Evolutionary conservation across 768 basidiomycete species (phyloP).

Genomic region (Mycena amicta): DNA sequence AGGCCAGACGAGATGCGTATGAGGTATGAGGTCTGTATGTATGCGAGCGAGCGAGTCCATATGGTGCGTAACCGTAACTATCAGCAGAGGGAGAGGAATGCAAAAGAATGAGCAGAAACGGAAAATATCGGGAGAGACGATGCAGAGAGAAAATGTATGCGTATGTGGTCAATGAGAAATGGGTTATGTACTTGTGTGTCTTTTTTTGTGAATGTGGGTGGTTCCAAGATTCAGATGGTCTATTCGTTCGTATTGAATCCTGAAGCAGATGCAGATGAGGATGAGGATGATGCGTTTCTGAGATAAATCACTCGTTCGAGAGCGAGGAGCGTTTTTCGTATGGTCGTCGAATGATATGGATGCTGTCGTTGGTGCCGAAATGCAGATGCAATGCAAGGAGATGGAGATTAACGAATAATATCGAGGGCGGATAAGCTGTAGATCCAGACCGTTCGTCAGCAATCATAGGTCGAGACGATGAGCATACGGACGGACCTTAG

Average conservation of each 20-base stretch:
- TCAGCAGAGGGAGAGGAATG: no score
- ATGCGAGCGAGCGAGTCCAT: no score
- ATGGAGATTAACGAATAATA: constrained; percentile 2
- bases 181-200: background rate
- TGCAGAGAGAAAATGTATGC: background rate
- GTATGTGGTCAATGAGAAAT: background rate
- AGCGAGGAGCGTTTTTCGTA: background rate
- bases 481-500: constrained; percentile 30
- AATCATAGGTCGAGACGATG: constrained; percentile 11
- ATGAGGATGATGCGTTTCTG: no score
- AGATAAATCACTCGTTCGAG: background rate
- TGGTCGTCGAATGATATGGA: background rate
- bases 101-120: background rate
- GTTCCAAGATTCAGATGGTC: no score
- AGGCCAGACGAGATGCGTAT: no score
- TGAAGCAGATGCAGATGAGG: no score
- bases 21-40: no score
- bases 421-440: constrained; percentile 9
- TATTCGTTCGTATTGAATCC: no score
- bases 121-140: background rate
- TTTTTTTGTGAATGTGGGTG: no score
- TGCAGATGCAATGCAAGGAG: background rate
- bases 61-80: no score
- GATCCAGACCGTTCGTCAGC: background rate
- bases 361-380: background rate